Evolutionary conservation across 2,329 filamentous ascomycete genomes (phyloP).

Genomic region (Hymenoscyphus fraxineus): DNA sequence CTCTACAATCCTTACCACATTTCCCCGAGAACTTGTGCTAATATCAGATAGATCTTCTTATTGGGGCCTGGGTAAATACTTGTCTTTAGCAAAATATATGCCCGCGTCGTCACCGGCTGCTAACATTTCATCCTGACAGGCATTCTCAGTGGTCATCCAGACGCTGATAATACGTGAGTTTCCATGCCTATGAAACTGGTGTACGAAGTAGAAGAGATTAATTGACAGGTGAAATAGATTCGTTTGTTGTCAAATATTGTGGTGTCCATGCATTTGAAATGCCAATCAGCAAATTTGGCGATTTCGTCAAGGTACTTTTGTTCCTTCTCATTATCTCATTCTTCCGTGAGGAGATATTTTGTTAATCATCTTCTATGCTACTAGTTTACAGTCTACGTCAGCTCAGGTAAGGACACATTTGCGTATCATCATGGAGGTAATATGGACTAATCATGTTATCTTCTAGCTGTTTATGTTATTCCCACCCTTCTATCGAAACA

Average conservation of each 20-base stretch:
- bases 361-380: no score
- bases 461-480: background rate
- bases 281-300: background rate
- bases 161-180: constrained; percentile 1
- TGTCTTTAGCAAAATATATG: background rate
- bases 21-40: no score
- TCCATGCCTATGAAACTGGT: background rate
- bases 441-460: background rate
- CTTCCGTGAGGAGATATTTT: no score
- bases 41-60: constrained; percentile 1
- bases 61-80: constrained; percentile 4
- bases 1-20: background rate
- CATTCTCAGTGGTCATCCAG: constrained; percentile 1
- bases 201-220: background rate
- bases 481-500: background rate
- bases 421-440: background rate
- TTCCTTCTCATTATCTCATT: no score
- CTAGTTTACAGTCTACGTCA: background rate
- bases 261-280: constrained; percentile 8
- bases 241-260: background rate
- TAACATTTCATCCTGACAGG: background rate
- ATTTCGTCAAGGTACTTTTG: background rate
- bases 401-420: background rate
- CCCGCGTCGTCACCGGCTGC: no score
- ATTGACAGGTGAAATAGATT: background rate